Base-by-base conservation (phyloP, 2,329 filamentous ascomycete species). In the Cladophialophora exuberans region DNA sequence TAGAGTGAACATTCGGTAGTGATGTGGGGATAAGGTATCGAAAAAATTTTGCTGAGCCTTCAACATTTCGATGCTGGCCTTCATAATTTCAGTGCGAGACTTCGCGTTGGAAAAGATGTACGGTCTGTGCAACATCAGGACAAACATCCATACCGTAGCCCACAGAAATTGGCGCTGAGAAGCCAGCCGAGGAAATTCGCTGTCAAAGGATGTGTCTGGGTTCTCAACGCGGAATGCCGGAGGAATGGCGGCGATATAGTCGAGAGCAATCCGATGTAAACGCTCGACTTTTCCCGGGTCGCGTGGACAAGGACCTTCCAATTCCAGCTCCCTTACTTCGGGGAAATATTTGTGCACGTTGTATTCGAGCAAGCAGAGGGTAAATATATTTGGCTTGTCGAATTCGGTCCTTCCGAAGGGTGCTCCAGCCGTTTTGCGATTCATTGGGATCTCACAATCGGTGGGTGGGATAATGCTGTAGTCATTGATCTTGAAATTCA, bases 1-100 rank as follows among this genome's bases (percentile, higher is more conserved):
- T 25, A 54, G 51, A 4, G 51, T 48, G 36, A 54, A 54, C 33
- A 54, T 41, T 26, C 44, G 47, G 43, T 48, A 48, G 33, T 54
- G 51, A 10, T 54, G 51, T 7, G 18, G 43, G 17, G 38, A 28
- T 3, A 54, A 28, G 26, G 10, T 26, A 5, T 28, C 17, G 22
- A 54, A 54, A 23, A 48, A 48, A 25, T 28, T 33, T 42, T 54
- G 51, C 36, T 54, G 51, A 17, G 51, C 51, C 6, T 47, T 28
- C 20, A 54, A 30, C 42, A 47, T 42, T 23, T 54, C 23, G 36
- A 54, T 54, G 15, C 33, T 44, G 6, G 43, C 35, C 18, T 42
- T 47, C 36, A 54, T 20, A 11, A 54, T 54, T 36, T 39, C 43
- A 18, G 18, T 47, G 4, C 51, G 51, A 38, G 43, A 47, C 28